Conservation (phyloP, 345 rosid genomes). For the Brassica carinata region DNA sequence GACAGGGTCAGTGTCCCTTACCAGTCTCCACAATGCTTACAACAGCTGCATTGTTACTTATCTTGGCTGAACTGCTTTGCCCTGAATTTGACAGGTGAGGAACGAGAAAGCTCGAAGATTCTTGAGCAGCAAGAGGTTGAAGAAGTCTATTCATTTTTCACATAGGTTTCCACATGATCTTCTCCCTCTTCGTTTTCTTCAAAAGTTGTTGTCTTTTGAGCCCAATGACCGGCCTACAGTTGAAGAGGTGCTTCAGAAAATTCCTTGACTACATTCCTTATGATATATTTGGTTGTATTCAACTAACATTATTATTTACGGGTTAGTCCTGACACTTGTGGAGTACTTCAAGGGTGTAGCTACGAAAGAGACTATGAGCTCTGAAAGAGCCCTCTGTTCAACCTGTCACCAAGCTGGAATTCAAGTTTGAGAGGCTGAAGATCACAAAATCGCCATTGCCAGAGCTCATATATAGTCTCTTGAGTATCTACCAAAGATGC, state of each 20-base stretch:
- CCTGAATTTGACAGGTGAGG: constrained; percentile 63
- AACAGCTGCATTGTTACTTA: background rate
- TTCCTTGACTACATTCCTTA: background rate
- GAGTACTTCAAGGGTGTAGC: constrained; percentile 95
- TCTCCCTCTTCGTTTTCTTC: constrained; percentile 81
- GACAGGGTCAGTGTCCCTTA: constrained; percentile 61
- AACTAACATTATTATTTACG: background rate
- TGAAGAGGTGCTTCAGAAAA: constrained; percentile 65
- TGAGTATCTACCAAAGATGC: constrained; percentile 90
- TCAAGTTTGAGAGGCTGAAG: constrained; percentile 93
- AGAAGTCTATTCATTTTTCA: constrained; percentile 75
- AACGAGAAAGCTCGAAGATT: constrained; percentile 95
- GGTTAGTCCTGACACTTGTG: constrained; percentile 73
- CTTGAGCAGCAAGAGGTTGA: constrained; percentile 92
- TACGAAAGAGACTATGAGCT: constrained; percentile 38
- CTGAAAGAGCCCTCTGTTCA: constrained; percentile 97
- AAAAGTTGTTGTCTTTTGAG: constrained; percentile 93
- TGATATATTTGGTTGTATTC: background rate
- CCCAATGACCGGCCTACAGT: constrained; percentile 81
- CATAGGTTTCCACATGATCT: constrained; percentile 95
- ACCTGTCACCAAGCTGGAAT: constrained; percentile 94
- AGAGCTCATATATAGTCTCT: constrained; percentile 91
- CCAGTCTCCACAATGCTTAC: background rate
- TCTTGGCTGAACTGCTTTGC: constrained; percentile 31
- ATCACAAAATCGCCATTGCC: constrained; percentile 94